Base-by-base conservation (phyloP, 371 early-diverging fungal species). In the Batrachochytrium dendrobatidis region DNA sequence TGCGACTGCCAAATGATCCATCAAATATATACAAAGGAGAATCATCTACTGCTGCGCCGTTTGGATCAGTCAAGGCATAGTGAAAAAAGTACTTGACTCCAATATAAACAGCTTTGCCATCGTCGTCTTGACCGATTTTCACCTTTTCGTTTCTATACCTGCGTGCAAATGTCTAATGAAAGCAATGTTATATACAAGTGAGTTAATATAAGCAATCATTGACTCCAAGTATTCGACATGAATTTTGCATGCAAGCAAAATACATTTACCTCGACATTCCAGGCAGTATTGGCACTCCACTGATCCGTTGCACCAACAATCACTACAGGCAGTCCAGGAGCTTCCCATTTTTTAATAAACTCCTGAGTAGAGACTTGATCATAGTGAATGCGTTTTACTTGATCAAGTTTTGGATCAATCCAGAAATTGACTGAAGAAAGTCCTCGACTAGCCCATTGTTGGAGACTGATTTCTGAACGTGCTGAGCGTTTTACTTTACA, bases 11-110 rank as follows among this genome's bases (percentile, higher is more conserved):
- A 82, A 87, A 66, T 69, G 77, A 59, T 53, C 80, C 78, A 58
- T 91, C 91, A 63, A 91, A 91, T 31, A 89, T 87, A 53, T 91
- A 91, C 28, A 91, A 76, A 1, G 91, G 91, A 18, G 85, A 85
- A 64, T 91, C 91, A n/a, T 39, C 39, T 12, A n/a, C 39, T n/a
- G 12, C n/a, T 39, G 67, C 53, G 28, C 61, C 63, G 2, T 80
- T 86, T 29, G 82, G 86, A 4, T 65, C 63, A 7, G 43, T 17
- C n/a, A 55, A 62, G 1, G 75, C 74, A 61, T 86, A 86, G 48
- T 73, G 73, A 3, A 87, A 58, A 58, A 81, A 89, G 65, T 91
- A 80, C 68, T 87, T 86, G 72, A 88, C 72, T 55, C 81, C 80
- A 64, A 89, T 65, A 59, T 84, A 83, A 12, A 89, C 88, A 58